Evolutionary conservation across 257 asterid genomes (phyloP), one percentile per base, ranked within the genome.

Genomic region (Scutellaria baicalensis): DNA sequence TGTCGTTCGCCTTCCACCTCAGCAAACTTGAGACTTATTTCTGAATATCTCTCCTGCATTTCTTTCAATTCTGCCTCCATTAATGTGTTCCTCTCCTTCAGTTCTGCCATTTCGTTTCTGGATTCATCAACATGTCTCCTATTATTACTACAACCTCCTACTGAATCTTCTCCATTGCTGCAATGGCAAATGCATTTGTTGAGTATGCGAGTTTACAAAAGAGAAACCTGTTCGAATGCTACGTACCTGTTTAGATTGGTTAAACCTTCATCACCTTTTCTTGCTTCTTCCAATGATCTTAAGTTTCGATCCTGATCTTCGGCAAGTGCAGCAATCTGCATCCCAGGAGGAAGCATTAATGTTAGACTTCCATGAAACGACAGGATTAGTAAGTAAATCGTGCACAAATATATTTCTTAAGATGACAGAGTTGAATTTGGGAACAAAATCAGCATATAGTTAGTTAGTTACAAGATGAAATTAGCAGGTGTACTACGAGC

Each of bases 1-100:
- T 94, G 99, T 59, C 98, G 73, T 84, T 94, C 98, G 43, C 99
- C 98, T 73, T 94, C 99, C 5, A 94, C 99, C 85, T 94, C 98
- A 13, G 98, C 99, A 86, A 94, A 94, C 78, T 86, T 94, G 59
- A 94, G 95, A 81, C 99, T 94, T 80, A 94, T 88, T 67, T 92
- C 99, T 14, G 98, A 92, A 68, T 94, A 94, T 83, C 99, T 86
- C 74, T 82, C 96, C 77, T 94, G 98, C 95, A 94, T 92, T 70
- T 94, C 99, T 79, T 84, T 89, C 69, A 92, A 78, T 61, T 94
- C 99, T 27, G 43, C 85, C 70, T 89, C 96, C 97, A 88, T 94
- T 20, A 60, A 8, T 59, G 50, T 68, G 79, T 89, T 92, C 75
- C 66, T 82, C 83, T 84, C 86, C 81, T 85, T 85, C 81, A 94